Percentiles rank a stretch among this genome's conserved stretches.
These are phyloP conservation scores for Daldinia eschscholtzii DNA, from an alignment of 2,329 filamentous ascomycete genomes.

Conservation along the genomic window DNA sequence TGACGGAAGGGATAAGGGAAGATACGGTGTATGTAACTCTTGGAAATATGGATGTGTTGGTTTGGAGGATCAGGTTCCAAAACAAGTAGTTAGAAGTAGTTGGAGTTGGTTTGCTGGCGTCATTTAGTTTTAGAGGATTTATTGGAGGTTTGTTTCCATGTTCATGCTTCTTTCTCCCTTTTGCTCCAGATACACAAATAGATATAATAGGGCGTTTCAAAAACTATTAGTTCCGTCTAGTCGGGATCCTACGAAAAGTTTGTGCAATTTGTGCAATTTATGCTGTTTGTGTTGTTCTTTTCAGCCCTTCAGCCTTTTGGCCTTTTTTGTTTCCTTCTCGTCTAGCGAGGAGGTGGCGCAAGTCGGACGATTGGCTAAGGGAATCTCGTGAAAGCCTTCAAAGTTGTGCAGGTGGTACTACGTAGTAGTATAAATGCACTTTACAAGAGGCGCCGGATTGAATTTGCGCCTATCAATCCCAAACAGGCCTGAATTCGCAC, in stretches of 20 bases:
- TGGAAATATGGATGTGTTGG: not conserved
- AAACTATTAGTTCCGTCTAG: slow-evolving; percentile 18
- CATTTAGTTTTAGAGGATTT: slow-evolving; percentile 6
- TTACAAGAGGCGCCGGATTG: slow-evolving; percentile 14
- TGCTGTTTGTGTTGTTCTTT: not conserved
- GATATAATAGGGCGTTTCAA: slow-evolving; percentile 28
- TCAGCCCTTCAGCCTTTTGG: no score
- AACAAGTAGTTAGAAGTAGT: not conserved
- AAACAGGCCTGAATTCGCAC: slow-evolving; percentile 12
- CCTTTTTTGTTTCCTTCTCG: not conserved
- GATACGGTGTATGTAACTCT: no score
- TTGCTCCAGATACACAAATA: not conserved
- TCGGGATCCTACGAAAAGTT: slow-evolving; percentile 23
- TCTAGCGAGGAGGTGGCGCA: slow-evolving; percentile 13
- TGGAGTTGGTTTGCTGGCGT: slow-evolving; percentile 25
- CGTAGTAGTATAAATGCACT: not conserved
- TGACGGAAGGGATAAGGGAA: not conserved
- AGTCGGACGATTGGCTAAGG: not conserved
- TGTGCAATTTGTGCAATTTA: not conserved
- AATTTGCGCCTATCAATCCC: slow-evolving; percentile 28
- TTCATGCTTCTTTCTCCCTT: not conserved
- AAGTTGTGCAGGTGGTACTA: no score
- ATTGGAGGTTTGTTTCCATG: slow-evolving; percentile 7
- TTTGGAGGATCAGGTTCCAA: slow-evolving; percentile 10
- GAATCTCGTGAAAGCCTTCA: not conserved